Evolutionary conservation across 768 basidiomycete genomes (phyloP), one percentile per base, ranked within the genome.

Genomic region (Brasilioporus rufonigricans): DNA sequence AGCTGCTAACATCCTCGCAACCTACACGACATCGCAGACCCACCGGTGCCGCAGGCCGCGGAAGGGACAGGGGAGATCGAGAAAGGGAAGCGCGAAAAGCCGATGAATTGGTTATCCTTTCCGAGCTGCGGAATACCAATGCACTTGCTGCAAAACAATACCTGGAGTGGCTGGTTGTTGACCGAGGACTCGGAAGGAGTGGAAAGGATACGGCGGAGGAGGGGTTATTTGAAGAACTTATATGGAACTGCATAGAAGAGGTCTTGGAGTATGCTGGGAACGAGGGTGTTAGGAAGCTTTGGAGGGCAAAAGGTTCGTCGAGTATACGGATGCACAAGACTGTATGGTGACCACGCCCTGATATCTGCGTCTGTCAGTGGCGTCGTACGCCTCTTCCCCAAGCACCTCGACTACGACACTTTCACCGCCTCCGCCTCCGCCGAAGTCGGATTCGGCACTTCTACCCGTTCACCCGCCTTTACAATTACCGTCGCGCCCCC

Each of bases 81-180:
- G 68, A 64, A 51, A 59, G 48, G 27, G 65, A 64, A 35, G 36
- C 50, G 0, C 65, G 60, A 38, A 60, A 40, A 48, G 56, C 60
- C 6, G 68, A 70, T 13, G 69, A 70, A 44, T 21, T 70, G 3
- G 16, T 10, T 2, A 57, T 71, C n/a, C 66, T 70, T 40, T 68
- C 68, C 33, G 64, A 71, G 45, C 62, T 70, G 19, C 60, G 65
- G 26, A 55, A 55, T 48, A 60, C 54, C 10, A 62, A 50, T 18
- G 6, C 31, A 21, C 44, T 56, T 71, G 88, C 87, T 19, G 91
- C 83, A 2, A 75, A 78, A 33, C 80, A 82, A 58, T 95, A 85
- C 66, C 74, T 97, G 4, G 93, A 96, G 64, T 84, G 92, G 68
- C 73, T 95, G 1, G 84, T 95, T 3, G 71, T 96, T 23, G 80